These are phyloP conservation scores for Penicillium psychrosexuale DNA, from an alignment of 2,329 filamentous ascomycete species.

Conservation along the genomic window DNA sequence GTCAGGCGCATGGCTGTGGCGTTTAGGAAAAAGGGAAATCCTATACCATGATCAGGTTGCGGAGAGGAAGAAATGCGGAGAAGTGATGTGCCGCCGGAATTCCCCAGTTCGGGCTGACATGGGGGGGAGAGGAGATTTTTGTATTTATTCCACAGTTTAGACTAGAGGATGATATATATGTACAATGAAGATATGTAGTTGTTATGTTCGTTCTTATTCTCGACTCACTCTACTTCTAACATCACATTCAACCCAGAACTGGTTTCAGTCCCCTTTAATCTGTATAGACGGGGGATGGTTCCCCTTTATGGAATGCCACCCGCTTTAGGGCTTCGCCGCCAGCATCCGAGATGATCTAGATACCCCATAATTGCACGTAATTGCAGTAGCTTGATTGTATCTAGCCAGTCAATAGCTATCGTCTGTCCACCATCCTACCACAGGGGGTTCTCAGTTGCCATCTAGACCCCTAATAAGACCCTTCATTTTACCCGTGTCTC, in stretches of 20 bases:
- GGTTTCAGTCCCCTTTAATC: neutral
- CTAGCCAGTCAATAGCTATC: neutral
- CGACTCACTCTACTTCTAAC: neutral
- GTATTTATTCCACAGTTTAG: neutral
- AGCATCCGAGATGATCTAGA: neutral
- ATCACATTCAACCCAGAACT: neutral
- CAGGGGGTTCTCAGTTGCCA: neutral
- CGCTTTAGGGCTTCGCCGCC: slow-evolving; percentile 10
- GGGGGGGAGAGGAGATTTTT: neutral
- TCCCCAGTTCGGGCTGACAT: neutral
- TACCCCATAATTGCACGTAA: neutral
- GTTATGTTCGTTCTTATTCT: neutral
- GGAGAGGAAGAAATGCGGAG: slow-evolving; percentile 23
- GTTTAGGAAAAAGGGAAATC: neutral
- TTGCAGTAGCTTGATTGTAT: neutral
- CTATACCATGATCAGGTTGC: slow-evolving; percentile 2
- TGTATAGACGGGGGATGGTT: neutral
- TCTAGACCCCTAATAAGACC: neutral
- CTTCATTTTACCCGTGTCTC: neutral
- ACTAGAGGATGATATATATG: neutral
- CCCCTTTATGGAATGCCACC: neutral
- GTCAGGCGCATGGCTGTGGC: slow-evolving; percentile 11
- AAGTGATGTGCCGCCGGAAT: slow-evolving; percentile 16
- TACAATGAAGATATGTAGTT: too few species aligned
- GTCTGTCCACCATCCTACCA: neutral